Percentiles rank a stretch among this genome's conserved stretches.
Conservation (phyloP, 441 rosid genomes). For the Populus tomentosa region DNA sequence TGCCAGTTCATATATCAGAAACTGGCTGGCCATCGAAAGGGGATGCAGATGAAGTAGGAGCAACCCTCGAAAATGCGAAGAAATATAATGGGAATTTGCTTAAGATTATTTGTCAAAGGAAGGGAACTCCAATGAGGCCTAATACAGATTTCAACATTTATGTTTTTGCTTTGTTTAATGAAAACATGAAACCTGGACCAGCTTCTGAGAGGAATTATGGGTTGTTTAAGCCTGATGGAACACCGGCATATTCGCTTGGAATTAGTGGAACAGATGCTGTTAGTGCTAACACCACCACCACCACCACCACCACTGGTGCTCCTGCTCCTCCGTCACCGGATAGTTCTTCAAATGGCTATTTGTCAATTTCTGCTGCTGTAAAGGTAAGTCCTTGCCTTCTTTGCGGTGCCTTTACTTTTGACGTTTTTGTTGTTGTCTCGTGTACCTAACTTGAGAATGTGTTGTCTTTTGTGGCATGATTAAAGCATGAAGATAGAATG, state of each 20-base stretch:
- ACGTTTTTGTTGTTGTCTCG: neutral
- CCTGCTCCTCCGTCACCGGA: constrained; percentile 27
- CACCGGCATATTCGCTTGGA: constrained; percentile 62
- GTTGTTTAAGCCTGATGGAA: constrained; percentile 72
- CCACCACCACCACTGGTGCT: neutral
- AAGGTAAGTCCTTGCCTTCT: constrained; percentile 25
- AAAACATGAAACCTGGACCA: no score
- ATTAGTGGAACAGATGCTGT: constrained; percentile 25
- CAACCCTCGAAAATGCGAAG: constrained; percentile 73
- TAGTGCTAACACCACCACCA: constrained; percentile 6
- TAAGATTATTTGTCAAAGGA: constrained; percentile 31
- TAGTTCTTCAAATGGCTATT: constrained; percentile 57
- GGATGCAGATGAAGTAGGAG: constrained; percentile 73
- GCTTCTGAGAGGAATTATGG: no score
- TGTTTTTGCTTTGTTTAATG: no score
- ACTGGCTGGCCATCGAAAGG: constrained; percentile 99
- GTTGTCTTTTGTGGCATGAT: neutral
- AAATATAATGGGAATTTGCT: constrained; percentile 75
- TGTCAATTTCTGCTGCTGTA: constrained; percentile 60
- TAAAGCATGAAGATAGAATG: neutral
- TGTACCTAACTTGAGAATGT: neutral
- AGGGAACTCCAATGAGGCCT: no score
- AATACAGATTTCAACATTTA: no score
- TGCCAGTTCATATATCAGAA: constrained; percentile 72
- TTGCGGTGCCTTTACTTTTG: neutral